A percentile compares a stretch with the other conserved stretches of the same genome.
These are phyloP conservation scores for Fomitopsis pulvina DNA, from an alignment of 768 basidiomycete species.

Conservation along the genomic window DNA sequence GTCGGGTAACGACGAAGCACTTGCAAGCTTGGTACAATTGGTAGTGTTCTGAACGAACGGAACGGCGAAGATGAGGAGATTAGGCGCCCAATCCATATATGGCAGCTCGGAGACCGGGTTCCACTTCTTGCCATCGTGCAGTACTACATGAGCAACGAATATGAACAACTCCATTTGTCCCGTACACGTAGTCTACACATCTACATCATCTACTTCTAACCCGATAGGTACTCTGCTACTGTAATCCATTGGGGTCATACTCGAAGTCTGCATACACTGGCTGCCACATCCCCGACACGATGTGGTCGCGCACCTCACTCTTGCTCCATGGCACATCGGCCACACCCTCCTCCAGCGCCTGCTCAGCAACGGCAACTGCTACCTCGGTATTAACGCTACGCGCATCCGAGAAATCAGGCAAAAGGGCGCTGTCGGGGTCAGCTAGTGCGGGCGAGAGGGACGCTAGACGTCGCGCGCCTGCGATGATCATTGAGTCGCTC, in stretches of 20 bases:
- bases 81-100: no score
- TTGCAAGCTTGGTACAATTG: no score
- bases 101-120: no score
- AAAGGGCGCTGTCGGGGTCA: slow-evolving; percentile 62
- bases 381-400: slow-evolving; percentile 73
- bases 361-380: slow-evolving; percentile 75
- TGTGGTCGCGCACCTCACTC: slow-evolving; percentile 47
- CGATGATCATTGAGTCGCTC: slow-evolving; percentile 85
- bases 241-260: slow-evolving; percentile 49
- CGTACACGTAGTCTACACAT: no score
- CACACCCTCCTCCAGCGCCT: slow-evolving; percentile 67
- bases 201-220: neutral
- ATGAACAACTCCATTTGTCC: no score
- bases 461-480: slow-evolving; percentile 69
- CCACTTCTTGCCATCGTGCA: no score
- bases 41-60: no score
- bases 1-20: no score
- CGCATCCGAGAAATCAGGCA: slow-evolving; percentile 74
- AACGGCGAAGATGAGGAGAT: no score
- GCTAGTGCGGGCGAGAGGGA: slow-evolving; percentile 67
- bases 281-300: slow-evolving; percentile 49
- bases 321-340: slow-evolving; percentile 53
- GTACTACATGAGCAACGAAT: no score
- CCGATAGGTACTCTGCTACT: neutral
- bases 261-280: slow-evolving; percentile 61